Conservation (phyloP, 139 green algal genomes). For the Mesotaenium endlicherianum region DNA sequence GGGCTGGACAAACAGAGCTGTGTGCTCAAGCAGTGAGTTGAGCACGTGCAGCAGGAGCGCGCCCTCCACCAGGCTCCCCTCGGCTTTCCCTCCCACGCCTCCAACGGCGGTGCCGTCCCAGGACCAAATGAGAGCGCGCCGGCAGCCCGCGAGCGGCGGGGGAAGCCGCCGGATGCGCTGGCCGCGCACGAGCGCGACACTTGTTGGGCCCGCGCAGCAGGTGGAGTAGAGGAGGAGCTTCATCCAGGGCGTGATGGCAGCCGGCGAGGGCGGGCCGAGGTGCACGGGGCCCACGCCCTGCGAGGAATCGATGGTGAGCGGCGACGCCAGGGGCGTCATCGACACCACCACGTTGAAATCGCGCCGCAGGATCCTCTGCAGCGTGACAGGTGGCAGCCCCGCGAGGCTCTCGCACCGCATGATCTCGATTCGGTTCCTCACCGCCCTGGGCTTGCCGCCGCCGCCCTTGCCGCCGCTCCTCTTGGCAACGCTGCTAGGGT, state of each 20-base stretch:
- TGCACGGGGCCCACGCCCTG: slow-evolving; percentile 36
- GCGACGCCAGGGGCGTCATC: slow-evolving; percentile 21
- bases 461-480: neutral
- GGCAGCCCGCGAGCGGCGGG: slow-evolving; percentile 9
- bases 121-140: slow-evolving; percentile 31
- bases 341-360: slow-evolving; percentile 45
- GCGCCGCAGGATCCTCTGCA: slow-evolving; percentile 24
- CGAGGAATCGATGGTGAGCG: neutral
- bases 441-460: too few species aligned
- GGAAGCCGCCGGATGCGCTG: slow-evolving; percentile 42
- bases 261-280: slow-evolving; percentile 41
- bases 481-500: neutral
- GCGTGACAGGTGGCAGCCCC: slow-evolving; percentile 12
- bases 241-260: slow-evolving; percentile 39
- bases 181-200: slow-evolving; percentile 42
- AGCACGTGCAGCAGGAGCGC: slow-evolving; percentile 36
- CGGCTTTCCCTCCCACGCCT: slow-evolving; percentile 28
- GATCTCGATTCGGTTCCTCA: slow-evolving; percentile 36
- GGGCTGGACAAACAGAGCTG: slow-evolving; percentile 46
- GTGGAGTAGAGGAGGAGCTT: slow-evolving; percentile 47
- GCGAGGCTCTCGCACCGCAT: slow-evolving; percentile 49
- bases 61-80: slow-evolving; percentile 34
- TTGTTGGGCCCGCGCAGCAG: slow-evolving; percentile 15
- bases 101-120: slow-evolving; percentile 44
- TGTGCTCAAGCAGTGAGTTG: slow-evolving; percentile 30